phyloP scores from a whole-genome alignment of 257 asterid genomes.

The Nicotiana tabacum region DNA sequence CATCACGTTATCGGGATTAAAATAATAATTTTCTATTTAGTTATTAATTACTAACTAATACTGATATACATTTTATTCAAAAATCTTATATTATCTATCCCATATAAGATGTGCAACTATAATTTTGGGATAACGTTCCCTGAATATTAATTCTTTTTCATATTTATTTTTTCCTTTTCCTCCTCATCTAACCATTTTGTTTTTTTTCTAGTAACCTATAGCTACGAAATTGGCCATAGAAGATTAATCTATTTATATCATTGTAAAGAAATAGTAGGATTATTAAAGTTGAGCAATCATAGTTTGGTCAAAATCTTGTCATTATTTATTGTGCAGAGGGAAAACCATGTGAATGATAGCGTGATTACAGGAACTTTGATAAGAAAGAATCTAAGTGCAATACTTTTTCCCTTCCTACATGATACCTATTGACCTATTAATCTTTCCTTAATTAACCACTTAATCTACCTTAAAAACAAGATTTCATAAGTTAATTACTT shows the following conservation, averaged over 20 bases:
- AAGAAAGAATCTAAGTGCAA: not conserved
- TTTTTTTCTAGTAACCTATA: not conserved
- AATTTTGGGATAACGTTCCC: too few relatives aligned
- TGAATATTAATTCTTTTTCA: too few relatives aligned
- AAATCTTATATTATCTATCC: too few relatives aligned
- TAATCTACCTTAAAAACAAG: too few relatives aligned
- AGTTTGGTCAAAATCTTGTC: not conserved
- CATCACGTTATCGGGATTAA: too few relatives aligned
- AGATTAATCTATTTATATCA: not conserved
- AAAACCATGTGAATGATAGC: slow-evolving; percentile 2
- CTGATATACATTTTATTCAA: too few relatives aligned
- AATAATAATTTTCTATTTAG: too few relatives aligned
- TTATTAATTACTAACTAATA: too few relatives aligned
- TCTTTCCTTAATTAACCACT: too few relatives aligned
- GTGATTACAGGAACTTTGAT: not conserved
- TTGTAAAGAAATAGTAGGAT: not conserved
- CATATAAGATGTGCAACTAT: too few relatives aligned
- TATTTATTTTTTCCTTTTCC: not conserved
- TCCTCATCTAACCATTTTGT: not conserved
- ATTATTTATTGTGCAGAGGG: not conserved
- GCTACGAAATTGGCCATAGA: not conserved
- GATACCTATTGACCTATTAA: not conserved
- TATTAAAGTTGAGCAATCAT: not conserved
- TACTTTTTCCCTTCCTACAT: not conserved
- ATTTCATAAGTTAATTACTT: too few relatives aligned